Evolutionary conservation across 2,329 filamentous ascomycete genomes (phyloP).

Genomic region (Basipetospora chlamydospora): DNA sequence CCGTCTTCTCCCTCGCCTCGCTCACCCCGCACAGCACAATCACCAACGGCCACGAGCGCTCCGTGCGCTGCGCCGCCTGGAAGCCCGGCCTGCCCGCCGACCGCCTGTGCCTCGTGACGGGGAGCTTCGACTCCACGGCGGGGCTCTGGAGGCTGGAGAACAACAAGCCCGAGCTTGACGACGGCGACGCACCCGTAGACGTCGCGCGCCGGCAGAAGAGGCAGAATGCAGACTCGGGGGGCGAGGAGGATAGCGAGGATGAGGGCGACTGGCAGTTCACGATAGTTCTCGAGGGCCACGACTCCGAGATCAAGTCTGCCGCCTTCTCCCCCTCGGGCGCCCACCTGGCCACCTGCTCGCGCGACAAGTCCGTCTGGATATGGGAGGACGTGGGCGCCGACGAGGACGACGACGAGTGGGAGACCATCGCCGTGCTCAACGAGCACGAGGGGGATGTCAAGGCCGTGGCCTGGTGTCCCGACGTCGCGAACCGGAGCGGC

Average conservation of each 20-base stretch:
- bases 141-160: slow-evolving; percentile 61
- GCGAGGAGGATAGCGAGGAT: slow-evolving; percentile 19
- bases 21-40: slow-evolving; percentile 68
- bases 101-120: slow-evolving; percentile 72
- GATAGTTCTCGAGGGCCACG: slow-evolving; percentile 85
- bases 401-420: slow-evolving; percentile 84
- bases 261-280: slow-evolving; percentile 86
- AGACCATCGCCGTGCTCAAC: slow-evolving; percentile 86
- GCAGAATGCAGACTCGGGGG: slow-evolving; percentile 2
- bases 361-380: slow-evolving; percentile 94
- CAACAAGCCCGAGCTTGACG: slow-evolving; percentile 25
- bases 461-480: slow-evolving; percentile 80
- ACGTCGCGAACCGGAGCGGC: slow-evolving; percentile 34
- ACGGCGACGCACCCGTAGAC: neutral
- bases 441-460: slow-evolving; percentile 96
- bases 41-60: slow-evolving; percentile 78
- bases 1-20: slow-evolving; percentile 74
- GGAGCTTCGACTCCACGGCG: slow-evolving; percentile 85
- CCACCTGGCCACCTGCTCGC: slow-evolving; percentile 75
- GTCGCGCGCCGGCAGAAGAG: no score
- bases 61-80: slow-evolving; percentile 76
- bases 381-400: slow-evolving; percentile 76
- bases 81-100: slow-evolving; percentile 52
- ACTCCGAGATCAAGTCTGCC: slow-evolving; percentile 79
- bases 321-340: slow-evolving; percentile 60